A percentile compares a stretch with the other conserved stretches of the same genome.
Conservation (phyloP, 2,329 filamentous ascomycete genomes). For the Venturia carpophila region DNA sequence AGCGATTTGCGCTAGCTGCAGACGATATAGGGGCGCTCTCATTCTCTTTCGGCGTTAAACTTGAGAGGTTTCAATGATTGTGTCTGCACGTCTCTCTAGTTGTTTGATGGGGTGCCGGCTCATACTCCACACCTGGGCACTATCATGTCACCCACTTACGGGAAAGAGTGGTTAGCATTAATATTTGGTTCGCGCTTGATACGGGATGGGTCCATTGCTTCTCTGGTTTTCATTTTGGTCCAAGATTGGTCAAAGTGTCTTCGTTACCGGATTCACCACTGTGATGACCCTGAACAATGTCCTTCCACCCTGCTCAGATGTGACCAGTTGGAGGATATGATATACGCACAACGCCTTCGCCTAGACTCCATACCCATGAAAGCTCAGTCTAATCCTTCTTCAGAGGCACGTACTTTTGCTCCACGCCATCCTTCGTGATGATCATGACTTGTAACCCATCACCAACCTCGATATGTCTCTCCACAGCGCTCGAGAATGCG, state of each 20-base stretch:
- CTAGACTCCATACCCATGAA: constrained; percentile 7
- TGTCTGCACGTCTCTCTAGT: too few relatives aligned
- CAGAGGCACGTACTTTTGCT: constrained; percentile 74
- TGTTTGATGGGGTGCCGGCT: too few relatives aligned
- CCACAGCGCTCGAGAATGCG: constrained; percentile 94
- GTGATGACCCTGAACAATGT: neutral
- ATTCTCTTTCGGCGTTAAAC: too few relatives aligned
- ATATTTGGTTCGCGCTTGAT: too few relatives aligned
- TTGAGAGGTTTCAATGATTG: too few relatives aligned
- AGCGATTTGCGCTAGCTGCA: too few relatives aligned
- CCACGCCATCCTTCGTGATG: constrained; percentile 78
- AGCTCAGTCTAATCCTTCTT: constrained; percentile 70
- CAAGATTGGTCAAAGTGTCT: neutral
- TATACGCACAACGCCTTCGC: constrained; percentile 8
- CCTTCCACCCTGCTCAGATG: neutral
- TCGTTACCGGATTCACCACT: neutral
- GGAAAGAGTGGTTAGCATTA: too few relatives aligned
- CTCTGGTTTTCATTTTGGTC: too few relatives aligned
- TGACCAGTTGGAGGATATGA: neutral
- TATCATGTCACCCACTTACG: too few relatives aligned
- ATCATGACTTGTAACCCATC: constrained; percentile 94
- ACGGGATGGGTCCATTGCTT: too few relatives aligned
- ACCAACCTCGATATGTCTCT: constrained; percentile 98
- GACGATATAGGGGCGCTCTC: too few relatives aligned
- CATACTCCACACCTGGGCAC: too few relatives aligned